phyloP scores from a whole-genome alignment of 2,329 filamentous ascomycete species.

The Ophiosphaerella korrae region DNA sequence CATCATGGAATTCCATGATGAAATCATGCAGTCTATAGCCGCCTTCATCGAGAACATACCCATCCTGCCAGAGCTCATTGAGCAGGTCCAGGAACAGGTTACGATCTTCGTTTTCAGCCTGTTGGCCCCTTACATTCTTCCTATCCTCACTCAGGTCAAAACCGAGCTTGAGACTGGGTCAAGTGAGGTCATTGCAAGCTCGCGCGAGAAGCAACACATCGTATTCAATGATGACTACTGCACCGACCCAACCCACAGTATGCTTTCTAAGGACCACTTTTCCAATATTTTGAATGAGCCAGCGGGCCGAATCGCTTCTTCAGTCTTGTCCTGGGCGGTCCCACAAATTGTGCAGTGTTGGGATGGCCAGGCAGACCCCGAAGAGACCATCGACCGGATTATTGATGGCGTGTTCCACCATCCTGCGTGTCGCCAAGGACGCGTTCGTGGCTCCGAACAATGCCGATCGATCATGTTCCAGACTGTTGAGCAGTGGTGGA shows the following conservation, averaged over 20 bases:
- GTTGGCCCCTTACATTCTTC: conserved; percentile 84
- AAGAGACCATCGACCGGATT: conserved; percentile 75
- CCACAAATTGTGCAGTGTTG: conserved; percentile 88
- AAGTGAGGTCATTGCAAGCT: conserved; percentile 84
- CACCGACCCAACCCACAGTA: conserved; percentile 88
- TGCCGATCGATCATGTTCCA: conserved; percentile 78
- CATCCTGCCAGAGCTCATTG: conserved; percentile 80
- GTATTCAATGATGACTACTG: conserved; percentile 81
- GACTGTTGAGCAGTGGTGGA: conserved; percentile 86
- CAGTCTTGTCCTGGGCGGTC: conserved; percentile 81
- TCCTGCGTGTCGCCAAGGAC: conserved; percentile 73
- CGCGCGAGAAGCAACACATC: conserved; percentile 79
- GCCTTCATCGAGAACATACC: conserved; percentile 84
- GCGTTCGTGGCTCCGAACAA: conserved; percentile 69
- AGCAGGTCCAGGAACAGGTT: conserved; percentile 85
- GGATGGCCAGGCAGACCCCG: conserved; percentile 78
- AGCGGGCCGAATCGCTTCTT: conserved; percentile 79
- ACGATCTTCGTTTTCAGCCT: conserved; percentile 91
- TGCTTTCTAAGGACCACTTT: conserved; percentile 96
- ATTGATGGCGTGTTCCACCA: conserved; percentile 86
- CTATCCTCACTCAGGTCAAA: conserved; percentile 85
- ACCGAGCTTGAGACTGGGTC: conserved; percentile 84
- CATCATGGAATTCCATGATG: conserved; percentile 88
- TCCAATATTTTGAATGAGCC: conserved; percentile 87
- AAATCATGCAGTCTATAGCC: conserved; percentile 79